phyloP scores from a whole-genome alignment of 257 asterid species.

The Verbena officinalis region DNA sequence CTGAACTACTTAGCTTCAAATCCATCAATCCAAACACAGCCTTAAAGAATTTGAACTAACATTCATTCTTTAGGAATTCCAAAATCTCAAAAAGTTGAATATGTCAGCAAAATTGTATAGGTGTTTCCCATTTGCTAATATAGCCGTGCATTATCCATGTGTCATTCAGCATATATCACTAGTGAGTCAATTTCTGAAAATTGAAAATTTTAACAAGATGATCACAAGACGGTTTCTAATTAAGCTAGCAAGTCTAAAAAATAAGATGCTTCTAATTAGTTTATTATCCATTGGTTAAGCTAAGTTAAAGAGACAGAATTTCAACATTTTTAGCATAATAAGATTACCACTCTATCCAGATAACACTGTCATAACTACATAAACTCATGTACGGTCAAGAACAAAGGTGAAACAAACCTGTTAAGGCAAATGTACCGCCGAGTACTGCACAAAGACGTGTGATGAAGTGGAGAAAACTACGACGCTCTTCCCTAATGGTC shows the following conservation, averaged over 20 bases:
- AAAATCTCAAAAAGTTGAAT: too few relatives aligned
- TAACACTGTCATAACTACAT: slow-evolving; percentile 18
- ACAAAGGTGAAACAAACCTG: slow-evolving; percentile 61
- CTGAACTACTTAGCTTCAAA: too few relatives aligned
- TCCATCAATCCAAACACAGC: too few relatives aligned
- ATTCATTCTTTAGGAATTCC: too few relatives aligned
- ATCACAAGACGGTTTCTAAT: neutral
- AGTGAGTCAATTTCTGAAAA: neutral
- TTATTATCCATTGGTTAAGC: slow-evolving; percentile 11
- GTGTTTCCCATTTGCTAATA: too few relatives aligned
- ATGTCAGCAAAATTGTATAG: too few relatives aligned
- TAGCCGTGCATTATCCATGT: too few relatives aligned
- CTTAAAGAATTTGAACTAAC: too few relatives aligned
- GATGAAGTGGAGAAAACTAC: slow-evolving; percentile 95
- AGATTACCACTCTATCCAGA: slow-evolving; percentile 16
- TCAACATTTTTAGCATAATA: neutral
- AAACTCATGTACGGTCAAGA: slow-evolving; percentile 15
- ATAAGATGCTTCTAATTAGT: too few relatives aligned
- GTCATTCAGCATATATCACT: neutral
- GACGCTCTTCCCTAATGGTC: slow-evolving; percentile 96
- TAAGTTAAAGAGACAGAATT: neutral
- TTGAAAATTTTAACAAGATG: neutral
- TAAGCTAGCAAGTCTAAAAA: too few relatives aligned
- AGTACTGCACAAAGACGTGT: slow-evolving; percentile 97
- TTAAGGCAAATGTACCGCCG: slow-evolving; percentile 97